These are phyloP conservation scores for Claviceps digitariae DNA, from an alignment of 2,329 filamentous ascomycete species.

Conservation along the genomic window DNA sequence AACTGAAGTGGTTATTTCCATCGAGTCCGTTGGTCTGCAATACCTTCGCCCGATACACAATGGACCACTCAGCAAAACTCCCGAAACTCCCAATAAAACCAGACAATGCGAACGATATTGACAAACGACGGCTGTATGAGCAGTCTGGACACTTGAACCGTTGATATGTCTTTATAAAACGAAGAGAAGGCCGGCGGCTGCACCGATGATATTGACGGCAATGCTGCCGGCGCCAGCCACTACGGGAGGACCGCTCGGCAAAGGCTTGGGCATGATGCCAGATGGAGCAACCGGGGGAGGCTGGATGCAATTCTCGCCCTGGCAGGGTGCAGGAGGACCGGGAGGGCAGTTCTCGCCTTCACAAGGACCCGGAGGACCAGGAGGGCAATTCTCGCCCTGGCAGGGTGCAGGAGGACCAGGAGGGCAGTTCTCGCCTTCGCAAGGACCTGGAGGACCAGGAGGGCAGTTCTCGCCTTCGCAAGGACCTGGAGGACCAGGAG, in stretches of 20 bases:
- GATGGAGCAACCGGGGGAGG: not conserved
- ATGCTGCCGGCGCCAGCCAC: constrained; percentile 11
- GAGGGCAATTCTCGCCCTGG: too few relatives aligned
- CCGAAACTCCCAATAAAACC: not conserved
- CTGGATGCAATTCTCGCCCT: not conserved
- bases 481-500: not conserved
- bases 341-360: too few relatives aligned
- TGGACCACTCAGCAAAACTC: not conserved
- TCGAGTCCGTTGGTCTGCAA: not conserved
- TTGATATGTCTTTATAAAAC: constrained; percentile 9
- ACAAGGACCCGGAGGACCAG: not conserved
- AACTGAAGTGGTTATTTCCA: not conserved
- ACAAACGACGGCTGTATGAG: not conserved
- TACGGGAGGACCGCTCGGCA: not conserved
- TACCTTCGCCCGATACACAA: too few relatives aligned
- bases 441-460: not conserved
- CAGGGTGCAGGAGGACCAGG: not conserved
- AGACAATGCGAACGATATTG: not conserved
- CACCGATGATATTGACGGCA: constrained; percentile 11
- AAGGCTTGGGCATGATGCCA: not conserved
- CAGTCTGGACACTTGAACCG: not conserved
- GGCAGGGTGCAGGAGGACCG: not conserved
- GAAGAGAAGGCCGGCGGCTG: constrained; percentile 11
- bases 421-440: constrained; percentile 2
- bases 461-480: too few relatives aligned